phyloP scores from a whole-genome alignment of 805 yeast genomes.

The Jamesozyma hellenica region DNA sequence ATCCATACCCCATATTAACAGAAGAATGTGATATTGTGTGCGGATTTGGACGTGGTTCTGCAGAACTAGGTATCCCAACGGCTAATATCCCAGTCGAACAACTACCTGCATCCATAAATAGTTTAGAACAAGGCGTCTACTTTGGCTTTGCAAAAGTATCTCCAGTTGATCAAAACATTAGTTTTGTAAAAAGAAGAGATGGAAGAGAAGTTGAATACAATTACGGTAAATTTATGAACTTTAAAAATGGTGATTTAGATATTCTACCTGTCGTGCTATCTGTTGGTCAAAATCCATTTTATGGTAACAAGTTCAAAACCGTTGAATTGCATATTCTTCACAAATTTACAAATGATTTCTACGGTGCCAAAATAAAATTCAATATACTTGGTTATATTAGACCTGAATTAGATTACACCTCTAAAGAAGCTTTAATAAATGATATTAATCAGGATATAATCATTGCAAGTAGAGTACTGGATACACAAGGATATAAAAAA shows the following conservation, averaged over 20 bases:
- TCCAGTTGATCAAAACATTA: conserved; percentile 9
- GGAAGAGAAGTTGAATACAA: conserved; percentile 43
- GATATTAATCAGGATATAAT: conserved; percentile 76
- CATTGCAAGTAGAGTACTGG: conserved; percentile 36
- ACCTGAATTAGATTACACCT: conserved; percentile 79
- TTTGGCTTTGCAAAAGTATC: conserved; percentile 60
- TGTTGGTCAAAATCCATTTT: conserved; percentile 92
- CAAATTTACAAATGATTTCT: conserved; percentile 55
- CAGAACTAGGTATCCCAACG: conserved; percentile 91
- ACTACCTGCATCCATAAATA: conserved; percentile 33
- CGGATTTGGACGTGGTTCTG: conserved; percentile 93
- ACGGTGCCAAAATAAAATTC: conserved; percentile 68
- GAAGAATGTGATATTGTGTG: conserved; percentile 43
- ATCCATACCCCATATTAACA: conserved; percentile 42
- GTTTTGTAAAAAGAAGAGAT: conserved; percentile 28
- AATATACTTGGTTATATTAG: conserved; percentile 79
- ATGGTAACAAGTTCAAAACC: conserved; percentile 65
- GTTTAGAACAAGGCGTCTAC: conserved; percentile 70
- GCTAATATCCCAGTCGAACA: conserved; percentile 69
- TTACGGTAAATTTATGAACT: conserved; percentile 43
- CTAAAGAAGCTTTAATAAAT: conserved; percentile 70
- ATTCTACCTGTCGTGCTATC: conserved; percentile 86
- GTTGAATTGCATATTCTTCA: conserved; percentile 84
- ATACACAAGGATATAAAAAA: conserved; percentile 4
- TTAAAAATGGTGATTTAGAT: conserved; percentile 31